Percentiles rank a stretch among this genome's conserved stretches.
Evolutionary conservation across 2,329 filamentous ascomycete genomes (phyloP).

Genomic region (Penicillium sp.): DNA sequence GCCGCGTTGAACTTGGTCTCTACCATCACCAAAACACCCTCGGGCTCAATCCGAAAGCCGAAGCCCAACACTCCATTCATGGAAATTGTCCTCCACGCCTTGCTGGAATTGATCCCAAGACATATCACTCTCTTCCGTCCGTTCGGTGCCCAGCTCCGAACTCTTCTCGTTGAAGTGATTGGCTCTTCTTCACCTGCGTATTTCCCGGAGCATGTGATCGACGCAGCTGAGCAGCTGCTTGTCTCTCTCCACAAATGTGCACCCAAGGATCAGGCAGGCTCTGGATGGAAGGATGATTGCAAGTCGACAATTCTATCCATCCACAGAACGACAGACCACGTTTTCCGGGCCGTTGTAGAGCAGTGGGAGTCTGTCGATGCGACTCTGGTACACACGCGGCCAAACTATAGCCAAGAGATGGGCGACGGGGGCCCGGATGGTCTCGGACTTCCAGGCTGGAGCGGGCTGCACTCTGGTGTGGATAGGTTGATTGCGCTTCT

Average conservation of each 20-base stretch:
- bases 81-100: conserved; percentile 68
- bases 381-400: conserved; percentile 33
- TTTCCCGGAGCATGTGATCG: conserved; percentile 54
- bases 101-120: conserved; percentile 69
- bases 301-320: conserved; percentile 60
- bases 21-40: conserved; percentile 42
- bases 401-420: conserved; percentile 36
- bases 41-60: conserved; percentile 35
- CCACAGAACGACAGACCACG: conserved; percentile 70
- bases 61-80: conserved; percentile 52
- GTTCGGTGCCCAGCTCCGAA: conserved; percentile 65
- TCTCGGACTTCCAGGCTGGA: conserved; percentile 65
- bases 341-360: conserved; percentile 76
- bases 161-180: conserved; percentile 59
- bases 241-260: conserved; percentile 75
- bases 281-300: conserved; percentile 74
- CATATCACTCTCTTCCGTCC: conserved; percentile 83
- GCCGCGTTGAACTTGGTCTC: conserved; percentile 66
- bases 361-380: conserved; percentile 70
- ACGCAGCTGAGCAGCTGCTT: conserved; percentile 62
- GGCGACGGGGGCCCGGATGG: conserved; percentile 41
- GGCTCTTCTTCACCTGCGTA: conserved; percentile 59
- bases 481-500: conserved; percentile 68
- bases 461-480: conserved; percentile 69
- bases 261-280: conserved; percentile 71